Evolutionary conservation across 768 basidiomycete genomes (phyloP).

Genomic region (Pulveroboletus sp.): DNA sequence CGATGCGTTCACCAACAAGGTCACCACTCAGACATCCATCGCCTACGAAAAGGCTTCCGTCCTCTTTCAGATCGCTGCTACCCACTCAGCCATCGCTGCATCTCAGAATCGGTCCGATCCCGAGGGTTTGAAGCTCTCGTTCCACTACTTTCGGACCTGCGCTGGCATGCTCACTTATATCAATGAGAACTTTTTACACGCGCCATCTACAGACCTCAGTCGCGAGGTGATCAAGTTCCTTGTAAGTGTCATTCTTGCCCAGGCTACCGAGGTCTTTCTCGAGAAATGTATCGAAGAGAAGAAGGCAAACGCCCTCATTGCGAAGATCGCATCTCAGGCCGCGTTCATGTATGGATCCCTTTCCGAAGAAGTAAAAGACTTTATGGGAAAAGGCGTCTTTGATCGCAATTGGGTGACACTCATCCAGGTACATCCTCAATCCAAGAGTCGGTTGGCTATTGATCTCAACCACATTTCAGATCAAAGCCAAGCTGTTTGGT

Average conservation of each 20-base stretch:
- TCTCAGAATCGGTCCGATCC: conserved; percentile 84
- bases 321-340: conserved; percentile 83
- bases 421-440: conserved; percentile 55
- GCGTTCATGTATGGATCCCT: conserved; percentile 78
- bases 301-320: conserved; percentile 72
- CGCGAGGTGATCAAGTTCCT: conserved; percentile 94
- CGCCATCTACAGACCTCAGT: conserved; percentile 91
- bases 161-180: conserved; percentile 98
- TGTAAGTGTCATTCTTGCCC: conserved; percentile 82
- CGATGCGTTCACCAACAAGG: conserved; percentile 94
- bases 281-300: conserved; percentile 95
- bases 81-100: conserved; percentile 88
- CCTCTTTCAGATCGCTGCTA: conserved; percentile 93
- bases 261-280: conserved; percentile 94
- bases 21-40: conserved; percentile 92
- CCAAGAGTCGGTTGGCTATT: neutral
- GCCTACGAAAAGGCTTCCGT: conserved; percentile 98
- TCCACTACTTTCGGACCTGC: conserved; percentile 84
- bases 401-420: conserved; percentile 92
- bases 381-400: conserved; percentile 94
- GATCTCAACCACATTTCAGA: conserved; percentile 40
- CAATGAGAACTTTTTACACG: conserved; percentile 99
- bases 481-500: conserved; percentile 88
- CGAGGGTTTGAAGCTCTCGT: conserved; percentile 90
- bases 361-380: conserved; percentile 93